phyloP scores from a whole-genome alignment of 345 rosid species.

The Syzygium jambos region DNA sequence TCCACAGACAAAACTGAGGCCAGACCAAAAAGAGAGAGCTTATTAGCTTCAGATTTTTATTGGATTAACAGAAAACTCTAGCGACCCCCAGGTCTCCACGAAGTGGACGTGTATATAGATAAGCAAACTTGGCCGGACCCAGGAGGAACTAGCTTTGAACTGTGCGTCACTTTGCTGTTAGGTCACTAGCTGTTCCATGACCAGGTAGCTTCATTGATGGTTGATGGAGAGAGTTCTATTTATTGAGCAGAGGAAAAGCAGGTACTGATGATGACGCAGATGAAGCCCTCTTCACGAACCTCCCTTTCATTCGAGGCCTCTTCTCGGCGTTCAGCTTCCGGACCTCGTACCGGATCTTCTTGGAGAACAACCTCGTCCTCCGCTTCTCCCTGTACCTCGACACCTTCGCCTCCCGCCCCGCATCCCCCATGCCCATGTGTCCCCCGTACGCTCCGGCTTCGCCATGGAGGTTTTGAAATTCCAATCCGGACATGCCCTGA shows the following conservation, averaged over 20 bases:
- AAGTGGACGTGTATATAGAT: neutral
- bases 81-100: neutral
- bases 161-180: neutral
- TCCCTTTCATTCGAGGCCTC: conserved; percentile 97
- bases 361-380: conserved; percentile 79
- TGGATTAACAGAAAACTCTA: neutral
- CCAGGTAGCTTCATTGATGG: neutral
- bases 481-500: conserved; percentile 7
- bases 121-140: neutral
- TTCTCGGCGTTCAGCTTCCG: conserved; percentile 89
- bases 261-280: conserved; percentile 15
- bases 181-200: neutral
- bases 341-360: conserved; percentile 95
- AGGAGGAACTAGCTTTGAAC: neutral
- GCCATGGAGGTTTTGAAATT: neutral
- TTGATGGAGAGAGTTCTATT: neutral
- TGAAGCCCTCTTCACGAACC: conserved; percentile 76
- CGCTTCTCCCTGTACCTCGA: conserved; percentile 84
- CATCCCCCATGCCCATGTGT: conserved; percentile 24
- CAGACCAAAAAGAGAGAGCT: neutral
- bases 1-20: neutral
- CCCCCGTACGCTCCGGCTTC: conserved; percentile 8
- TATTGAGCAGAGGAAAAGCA: conserved; percentile 17
- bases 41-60: neutral
- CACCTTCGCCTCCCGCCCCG: conserved; percentile 81